Evolutionary conservation across 225 moss, liverwort and hornwort species (phyloP).

Genomic region (Marchantia paleacea): DNA sequence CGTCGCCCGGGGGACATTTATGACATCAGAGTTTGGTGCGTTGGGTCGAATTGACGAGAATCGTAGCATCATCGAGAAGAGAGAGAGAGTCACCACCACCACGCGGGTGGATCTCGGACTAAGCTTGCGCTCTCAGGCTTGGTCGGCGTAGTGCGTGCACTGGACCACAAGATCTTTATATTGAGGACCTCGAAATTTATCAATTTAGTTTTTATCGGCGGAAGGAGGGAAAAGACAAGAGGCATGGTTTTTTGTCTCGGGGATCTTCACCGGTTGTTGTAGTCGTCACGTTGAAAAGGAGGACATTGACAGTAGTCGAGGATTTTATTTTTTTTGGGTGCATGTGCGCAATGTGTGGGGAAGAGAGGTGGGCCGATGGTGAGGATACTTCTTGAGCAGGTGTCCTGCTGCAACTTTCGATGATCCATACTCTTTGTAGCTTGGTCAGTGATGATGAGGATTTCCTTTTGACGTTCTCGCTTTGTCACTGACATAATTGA

Average conservation of each 20-base stretch:
- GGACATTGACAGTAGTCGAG: neutral
- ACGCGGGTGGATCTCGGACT: conserved; percentile 8
- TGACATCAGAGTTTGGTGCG: too few relatives aligned
- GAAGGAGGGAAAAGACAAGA: neutral
- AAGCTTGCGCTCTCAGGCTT: neutral
- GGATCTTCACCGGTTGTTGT: neutral
- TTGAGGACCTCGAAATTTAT: neutral
- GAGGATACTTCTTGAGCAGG: neutral
- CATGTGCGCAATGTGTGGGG: conserved; percentile 5
- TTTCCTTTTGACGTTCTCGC: neutral
- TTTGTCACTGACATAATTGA: neutral
- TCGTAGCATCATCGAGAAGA: too few relatives aligned
- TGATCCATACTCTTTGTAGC: neutral
- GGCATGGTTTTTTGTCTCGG: neutral
- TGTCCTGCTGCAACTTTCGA: conserved; percentile 3
- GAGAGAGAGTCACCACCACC: neutral
- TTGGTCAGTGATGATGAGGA: neutral
- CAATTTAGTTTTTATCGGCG: conserved; percentile 4
- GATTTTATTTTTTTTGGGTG: neutral
- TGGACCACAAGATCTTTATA: neutral
- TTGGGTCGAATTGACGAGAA: too few relatives aligned
- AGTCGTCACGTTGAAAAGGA: neutral
- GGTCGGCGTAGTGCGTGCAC: neutral
- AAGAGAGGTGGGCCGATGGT: neutral
- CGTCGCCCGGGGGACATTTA: too few relatives aligned